Conservation (phyloP, 768 basidiomycete genomes). For the Trametes meyenii region DNA sequence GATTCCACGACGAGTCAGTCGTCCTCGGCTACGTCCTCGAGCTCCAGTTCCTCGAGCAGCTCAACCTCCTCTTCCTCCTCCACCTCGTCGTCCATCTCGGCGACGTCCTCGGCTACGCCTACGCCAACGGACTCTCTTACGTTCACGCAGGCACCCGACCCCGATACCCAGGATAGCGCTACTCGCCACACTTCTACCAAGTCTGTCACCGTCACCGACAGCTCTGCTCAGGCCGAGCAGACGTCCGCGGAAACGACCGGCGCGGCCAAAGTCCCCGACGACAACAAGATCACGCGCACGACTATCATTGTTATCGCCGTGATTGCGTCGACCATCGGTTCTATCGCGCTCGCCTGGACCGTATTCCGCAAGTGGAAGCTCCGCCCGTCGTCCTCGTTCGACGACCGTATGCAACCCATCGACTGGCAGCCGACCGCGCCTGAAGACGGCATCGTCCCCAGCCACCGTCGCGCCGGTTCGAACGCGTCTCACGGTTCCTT, state of each 20-base stretch:
- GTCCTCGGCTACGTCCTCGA: conserved; percentile 20
- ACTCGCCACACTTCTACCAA: conserved; percentile 12
- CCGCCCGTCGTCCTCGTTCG: conserved; percentile 76
- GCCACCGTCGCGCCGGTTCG: conserved; percentile 57
- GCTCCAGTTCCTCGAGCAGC: conserved; percentile 3
- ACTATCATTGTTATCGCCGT: conserved; percentile 67
- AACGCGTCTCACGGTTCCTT: conserved; percentile 63
- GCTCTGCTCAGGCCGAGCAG: conserved; percentile 34
- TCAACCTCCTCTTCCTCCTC: conserved; percentile 11
- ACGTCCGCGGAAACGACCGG: conserved; percentile 21
- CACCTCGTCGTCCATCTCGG: not conserved
- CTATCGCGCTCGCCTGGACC: conserved; percentile 78
- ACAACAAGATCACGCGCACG: conserved; percentile 45
- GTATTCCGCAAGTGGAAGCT: conserved; percentile 93
- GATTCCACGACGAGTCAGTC: not conserved
- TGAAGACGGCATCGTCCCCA: conserved; percentile 50
- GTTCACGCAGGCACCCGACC: conserved; percentile 3
- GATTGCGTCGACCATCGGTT: conserved; percentile 69
- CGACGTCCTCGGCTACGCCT: conserved; percentile 1
- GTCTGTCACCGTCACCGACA: conserved; percentile 16
- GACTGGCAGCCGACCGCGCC: conserved; percentile 78
- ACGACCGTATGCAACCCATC: conserved; percentile 84
- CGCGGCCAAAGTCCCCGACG: conserved; percentile 28
- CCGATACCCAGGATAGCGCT: conserved; percentile 22
- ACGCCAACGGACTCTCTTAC: not conserved